Evolutionary conservation across 2,329 filamentous ascomycete species (phyloP), one percentile per base, ranked within the genome.

Genomic region (Aspergillus texensis): DNA sequence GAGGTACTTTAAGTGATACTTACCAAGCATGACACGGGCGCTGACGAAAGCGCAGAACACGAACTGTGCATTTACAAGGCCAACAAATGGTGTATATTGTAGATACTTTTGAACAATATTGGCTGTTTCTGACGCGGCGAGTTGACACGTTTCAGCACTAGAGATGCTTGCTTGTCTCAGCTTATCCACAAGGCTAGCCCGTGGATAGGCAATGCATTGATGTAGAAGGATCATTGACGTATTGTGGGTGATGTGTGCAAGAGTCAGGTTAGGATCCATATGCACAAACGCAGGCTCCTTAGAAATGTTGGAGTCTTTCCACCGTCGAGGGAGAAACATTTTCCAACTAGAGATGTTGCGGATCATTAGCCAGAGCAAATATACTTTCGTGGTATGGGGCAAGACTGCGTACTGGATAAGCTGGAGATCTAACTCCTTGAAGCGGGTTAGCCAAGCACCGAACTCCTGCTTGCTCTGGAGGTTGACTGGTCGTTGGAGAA

Each of bases 191-290:
- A 46, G 43, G 11, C 14, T 24, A 5, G 43, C 43, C n/a, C 21
- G 70, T 9, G 76, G 76, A 54, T 76, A 75, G 69, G 82, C 82
- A 53, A 84, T 83, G 11, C 75, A 72, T 57, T 84, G 82, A 60
- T 84, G 83, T 0, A 84, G 69, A 0, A 84, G 70, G 11, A 84
- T 83, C 65, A 83, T 81, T 0, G 81, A 82, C 0, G 81, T 80
- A 61, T 84, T 84, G 55, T 84, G 82, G 0, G 81, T 84, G 5
- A 82, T 75, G 43, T 85, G 81, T 0, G 82, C 82, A 0, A 84
- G 68, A 0, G 82, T 83, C 19, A 84, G 70, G 52, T 84, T 84
- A 0, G 82, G 83, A 55, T 85, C 83, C 75, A 82, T 83, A 46
- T 46, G 43, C 43, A 46, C 43, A 12, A 46, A 46, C 0, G 43